A percentile compares a stretch with the other conserved stretches of the same genome.
These are phyloP conservation scores for Hypoxylon fuscum DNA, from an alignment of 495 filamentous ascomycete genomes.

Conservation along the genomic window DNA sequence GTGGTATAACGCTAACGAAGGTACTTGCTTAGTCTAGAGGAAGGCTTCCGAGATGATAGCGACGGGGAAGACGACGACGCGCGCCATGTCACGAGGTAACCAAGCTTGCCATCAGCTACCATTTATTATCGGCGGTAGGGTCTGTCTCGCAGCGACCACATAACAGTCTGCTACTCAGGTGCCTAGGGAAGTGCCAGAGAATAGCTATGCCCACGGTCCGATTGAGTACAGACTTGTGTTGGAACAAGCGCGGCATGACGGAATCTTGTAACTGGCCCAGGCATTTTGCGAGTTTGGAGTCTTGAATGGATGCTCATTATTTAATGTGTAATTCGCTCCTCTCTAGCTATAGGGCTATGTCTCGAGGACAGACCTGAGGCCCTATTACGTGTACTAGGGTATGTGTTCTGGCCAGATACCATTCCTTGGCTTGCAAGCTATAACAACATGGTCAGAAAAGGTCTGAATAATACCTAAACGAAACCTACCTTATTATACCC, in stretches of 20 bases:
- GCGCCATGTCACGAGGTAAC: slow-evolving; percentile 26
- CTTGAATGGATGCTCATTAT: slow-evolving; percentile 7
- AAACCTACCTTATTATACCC: too few species aligned
- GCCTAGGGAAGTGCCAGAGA: not conserved
- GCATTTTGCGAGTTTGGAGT: slow-evolving; percentile 13
- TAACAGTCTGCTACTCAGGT: not conserved
- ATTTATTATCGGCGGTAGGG: not conserved
- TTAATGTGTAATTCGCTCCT: not conserved
- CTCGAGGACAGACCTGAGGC: not conserved
- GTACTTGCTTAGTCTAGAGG: slow-evolving; percentile 62
- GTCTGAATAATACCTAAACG: too few species aligned
- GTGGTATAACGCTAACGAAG: slow-evolving; percentile 32
- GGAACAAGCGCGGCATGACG: not conserved
- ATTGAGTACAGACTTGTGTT: not conserved
- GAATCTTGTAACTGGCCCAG: slow-evolving; percentile 28
- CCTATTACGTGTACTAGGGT: not conserved
- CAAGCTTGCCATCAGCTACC: not conserved
- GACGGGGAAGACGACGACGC: slow-evolving; percentile 62
- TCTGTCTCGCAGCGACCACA: not conserved
- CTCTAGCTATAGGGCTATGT: not conserved
- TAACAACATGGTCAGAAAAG: not conserved
- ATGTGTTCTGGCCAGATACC: not conserved
- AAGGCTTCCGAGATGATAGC: slow-evolving; percentile 85
- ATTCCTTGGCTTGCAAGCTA: not conserved
- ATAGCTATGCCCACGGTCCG: not conserved